Base-by-base conservation (phyloP, 2,329 filamentous ascomycete genomes). In the Pestalotiopsis fici region DNA sequence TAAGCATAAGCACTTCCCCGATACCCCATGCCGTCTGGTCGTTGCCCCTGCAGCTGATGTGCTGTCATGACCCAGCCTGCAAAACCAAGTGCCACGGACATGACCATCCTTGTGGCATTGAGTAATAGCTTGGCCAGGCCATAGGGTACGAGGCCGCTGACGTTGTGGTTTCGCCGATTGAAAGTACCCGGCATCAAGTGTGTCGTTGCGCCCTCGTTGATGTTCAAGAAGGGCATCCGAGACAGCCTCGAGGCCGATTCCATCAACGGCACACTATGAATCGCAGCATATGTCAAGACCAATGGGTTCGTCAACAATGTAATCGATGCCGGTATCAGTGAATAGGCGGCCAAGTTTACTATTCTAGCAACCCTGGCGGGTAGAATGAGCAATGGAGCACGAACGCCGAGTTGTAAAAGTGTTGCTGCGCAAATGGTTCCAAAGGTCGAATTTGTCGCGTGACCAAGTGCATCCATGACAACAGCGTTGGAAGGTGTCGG, bases 51-150 rank as follows among this genome's bases (percentile, higher is more conserved):
- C 3, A 98, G 83, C 79, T 92, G 91, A 70, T 93, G 90, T 12
- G 96, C 95, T 43, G 95, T 97, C 59, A 93, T 92, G 9, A 98
- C 93, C 96, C 96, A 99, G n/a, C 94, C 95, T 3, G 93, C 95
- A 75, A 98, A 97, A 0, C 95, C 95, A 35, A 99, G 87, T 0
- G 91, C 93, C 59, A 95, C 89, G 0, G 94, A 93, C 89, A 98
- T 97, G 75, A 98, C 92, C 77, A 95, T 93, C 21, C 95, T 90
- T 1, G 94, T 96, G 3, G 95, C 94, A 73, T 98, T 93, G 3
- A 99, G 88, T 7, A 99, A 87, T 31, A 98, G 86, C 78, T 98
- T 98, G 1, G 96, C 93, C 9, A 98, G 89, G 4, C 93, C 90
- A 78, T 98, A 99, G 0, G 96, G 92, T 27, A 96, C 83, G n/a